Evolutionary conservation across 768 basidiomycete genomes (phyloP).

Genomic region (Mycena latifolia): DNA sequence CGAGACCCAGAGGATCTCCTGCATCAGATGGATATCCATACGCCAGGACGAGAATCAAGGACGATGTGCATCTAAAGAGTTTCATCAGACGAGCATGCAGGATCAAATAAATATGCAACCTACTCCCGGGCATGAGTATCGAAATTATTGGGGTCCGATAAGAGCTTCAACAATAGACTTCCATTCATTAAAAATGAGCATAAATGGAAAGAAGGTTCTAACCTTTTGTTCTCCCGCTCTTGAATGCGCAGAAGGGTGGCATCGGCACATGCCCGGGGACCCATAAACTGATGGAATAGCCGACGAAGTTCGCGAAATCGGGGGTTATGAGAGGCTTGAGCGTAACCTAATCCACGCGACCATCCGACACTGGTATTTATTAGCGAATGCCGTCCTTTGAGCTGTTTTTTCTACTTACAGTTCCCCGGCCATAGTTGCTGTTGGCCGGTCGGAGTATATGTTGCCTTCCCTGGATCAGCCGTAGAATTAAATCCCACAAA

Average conservation of each 20-base stretch:
- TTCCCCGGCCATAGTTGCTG: constrained; percentile 47
- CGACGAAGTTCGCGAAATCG: constrained; percentile 51
- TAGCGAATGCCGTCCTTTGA: not conserved
- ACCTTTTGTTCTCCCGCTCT: constrained; percentile 29
- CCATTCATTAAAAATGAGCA: not conserved
- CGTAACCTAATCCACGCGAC: constrained; percentile 50
- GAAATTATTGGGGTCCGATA: constrained; percentile 23
- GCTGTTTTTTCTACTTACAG: constrained; percentile 36
- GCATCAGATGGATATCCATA: constrained; percentile 41
- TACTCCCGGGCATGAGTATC: constrained; percentile 25
- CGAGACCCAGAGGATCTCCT: constrained; percentile 39
- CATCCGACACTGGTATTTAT: constrained; percentile 44
- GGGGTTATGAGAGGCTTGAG: constrained; percentile 43
- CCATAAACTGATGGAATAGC: constrained; percentile 48
- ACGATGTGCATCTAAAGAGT: constrained; percentile 36
- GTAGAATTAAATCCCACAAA: not conserved
- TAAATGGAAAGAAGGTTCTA: not conserved
- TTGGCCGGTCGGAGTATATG: constrained; percentile 49
- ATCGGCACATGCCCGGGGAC: constrained; percentile 41
- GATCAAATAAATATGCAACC: not conserved
- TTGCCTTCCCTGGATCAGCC: constrained; percentile 32
- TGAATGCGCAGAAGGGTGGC: constrained; percentile 30
- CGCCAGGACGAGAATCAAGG: constrained; percentile 39
- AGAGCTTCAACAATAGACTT: constrained; percentile 21
- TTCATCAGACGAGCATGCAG: not conserved